Evolutionary conservation across 768 basidiomycete species (phyloP).

Genomic region (Candolleomyces eurysporus): DNA sequence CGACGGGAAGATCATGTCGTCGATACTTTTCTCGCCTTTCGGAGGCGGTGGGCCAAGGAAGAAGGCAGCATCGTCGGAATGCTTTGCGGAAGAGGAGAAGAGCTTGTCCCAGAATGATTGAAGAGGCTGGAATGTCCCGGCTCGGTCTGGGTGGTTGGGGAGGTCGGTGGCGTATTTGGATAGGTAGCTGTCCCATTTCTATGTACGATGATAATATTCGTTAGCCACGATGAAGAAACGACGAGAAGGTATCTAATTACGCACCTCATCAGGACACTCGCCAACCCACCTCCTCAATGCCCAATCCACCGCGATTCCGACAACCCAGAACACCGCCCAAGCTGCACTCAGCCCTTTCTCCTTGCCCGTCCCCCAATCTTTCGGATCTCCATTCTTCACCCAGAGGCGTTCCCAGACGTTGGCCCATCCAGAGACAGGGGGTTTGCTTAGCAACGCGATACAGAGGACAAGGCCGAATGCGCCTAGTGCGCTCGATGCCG

Average conservation of each 20-base stretch:
- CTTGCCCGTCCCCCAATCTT: slow-evolving; percentile 47
- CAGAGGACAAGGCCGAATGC: slow-evolving; percentile 54
- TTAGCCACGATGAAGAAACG: too few relatives aligned
- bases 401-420: slow-evolving; percentile 64
- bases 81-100: slow-evolving; percentile 23
- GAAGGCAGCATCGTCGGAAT: slow-evolving; percentile 6
- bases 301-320: slow-evolving; percentile 54
- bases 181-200: slow-evolving; percentile 74
- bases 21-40: slow-evolving; percentile 17
- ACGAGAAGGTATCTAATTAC: too few relatives aligned
- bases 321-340: slow-evolving; percentile 48
- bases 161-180: slow-evolving; percentile 54
- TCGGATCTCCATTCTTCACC: slow-evolving; percentile 31
- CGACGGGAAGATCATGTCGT: slow-evolving; percentile 10
- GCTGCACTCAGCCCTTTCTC: slow-evolving; percentile 62
- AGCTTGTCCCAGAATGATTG: slow-evolving; percentile 52
- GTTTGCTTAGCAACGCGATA: slow-evolving; percentile 51
- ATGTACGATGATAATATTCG: too few relatives aligned
- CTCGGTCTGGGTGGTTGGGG: slow-evolving; percentile 51
- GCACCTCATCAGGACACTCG: slow-evolving; percentile 68
- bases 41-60: slow-evolving; percentile 2
- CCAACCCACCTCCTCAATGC: slow-evolving; percentile 53
- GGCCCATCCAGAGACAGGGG: slow-evolving; percentile 47
- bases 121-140: slow-evolving; percentile 57
- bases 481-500: slow-evolving; percentile 51